Conservation (phyloP, 306 rosid genomes). For the Prunus campanulata region DNA sequence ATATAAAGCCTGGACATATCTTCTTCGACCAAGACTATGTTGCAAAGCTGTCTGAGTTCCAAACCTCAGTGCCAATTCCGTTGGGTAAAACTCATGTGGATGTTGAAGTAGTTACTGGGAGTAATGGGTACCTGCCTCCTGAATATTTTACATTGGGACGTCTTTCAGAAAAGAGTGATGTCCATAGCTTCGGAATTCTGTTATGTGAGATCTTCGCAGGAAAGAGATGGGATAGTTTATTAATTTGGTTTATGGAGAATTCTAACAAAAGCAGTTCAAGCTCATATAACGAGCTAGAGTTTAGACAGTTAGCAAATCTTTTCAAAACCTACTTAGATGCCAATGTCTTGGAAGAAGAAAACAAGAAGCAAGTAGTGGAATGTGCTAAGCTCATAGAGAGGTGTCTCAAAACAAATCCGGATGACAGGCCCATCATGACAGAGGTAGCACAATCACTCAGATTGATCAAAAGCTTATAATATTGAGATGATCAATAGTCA, state of each 20-base stretch:
- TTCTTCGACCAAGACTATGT: constrained; percentile 12
- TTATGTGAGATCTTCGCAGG: not conserved
- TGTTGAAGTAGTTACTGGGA: not conserved
- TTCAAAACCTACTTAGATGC: not conserved
- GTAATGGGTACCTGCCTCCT: not conserved
- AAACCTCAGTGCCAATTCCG: not conserved
- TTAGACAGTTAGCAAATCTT: not conserved
- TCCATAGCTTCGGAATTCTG: not conserved
- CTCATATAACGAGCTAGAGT: not conserved
- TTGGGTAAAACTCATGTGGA: not conserved
- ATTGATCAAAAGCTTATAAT: not conserved
- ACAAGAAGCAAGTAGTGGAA: constrained; percentile 1
- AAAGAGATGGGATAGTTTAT: not conserved
- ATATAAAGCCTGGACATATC: not conserved
- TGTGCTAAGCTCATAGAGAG: not conserved
- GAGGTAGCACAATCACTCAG: constrained; percentile 12
- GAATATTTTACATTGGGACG: not conserved
- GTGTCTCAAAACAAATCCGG: not conserved
- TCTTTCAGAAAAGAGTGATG: not conserved
- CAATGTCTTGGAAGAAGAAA: not conserved
- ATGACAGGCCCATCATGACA: constrained; percentile 8
- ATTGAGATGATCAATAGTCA: too few species aligned
- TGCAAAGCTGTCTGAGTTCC: constrained; percentile 1
- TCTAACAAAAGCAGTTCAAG: not conserved
- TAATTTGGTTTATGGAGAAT: not conserved